Base-by-base conservation (phyloP, 139 green algal genomes). In the Chlorella sp. region DNA sequence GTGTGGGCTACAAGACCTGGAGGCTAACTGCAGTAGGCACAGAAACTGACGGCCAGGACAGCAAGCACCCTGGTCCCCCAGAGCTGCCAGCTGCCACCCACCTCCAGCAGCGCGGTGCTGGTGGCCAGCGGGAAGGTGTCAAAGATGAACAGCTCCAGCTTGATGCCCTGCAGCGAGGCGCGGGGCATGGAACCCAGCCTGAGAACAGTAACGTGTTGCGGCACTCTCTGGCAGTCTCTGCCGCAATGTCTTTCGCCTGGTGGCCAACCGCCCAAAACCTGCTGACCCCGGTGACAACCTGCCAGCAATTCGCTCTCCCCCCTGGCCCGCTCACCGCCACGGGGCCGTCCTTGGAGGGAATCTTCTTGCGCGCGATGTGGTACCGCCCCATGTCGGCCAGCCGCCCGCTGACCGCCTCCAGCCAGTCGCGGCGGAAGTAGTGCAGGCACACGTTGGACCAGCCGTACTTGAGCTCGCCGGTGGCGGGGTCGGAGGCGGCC, bases 61-160 rank as follows among this genome's bases (percentile, higher is more conserved):
- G n/a, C n/a, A n/a, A n/a, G n/a, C n/a, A n/a, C n/a, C n/a, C n/a
- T n/a, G n/a, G n/a, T n/a, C n/a, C n/a, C n/a, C n/a, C n/a, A n/a
- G n/a, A n/a, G n/a, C n/a, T n/a, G n/a, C n/a, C n/a, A n/a, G n/a
- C n/a, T n/a, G n/a, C n/a, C n/a, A n/a, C n/a, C n/a, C 72, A 97
- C 94, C 89, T 95, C 93, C 84, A 95, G 64, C 70, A 95, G 80
- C 20, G 84, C 79, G 3, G 84, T 76, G 44, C 58, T 60, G 32
- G 54, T 54, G 26, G 95, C 95, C 58, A 92, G 80, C 14, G 90
- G 84, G 84, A 99, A 98, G 38, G 93, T 91, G 91, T 99, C 96
- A 86, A 99, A 99, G 78, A 99, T 99, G 89, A 99, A 99, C 41
- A 94, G 88, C 93, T 99, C 96, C 78, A 99, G 89, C 90, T 99